A percentile compares a stretch with the other conserved stretches of the same genome.
Conservation (phyloP, 2,329 filamentous ascomycete genomes). For the Trichoderma polysporum region DNA sequence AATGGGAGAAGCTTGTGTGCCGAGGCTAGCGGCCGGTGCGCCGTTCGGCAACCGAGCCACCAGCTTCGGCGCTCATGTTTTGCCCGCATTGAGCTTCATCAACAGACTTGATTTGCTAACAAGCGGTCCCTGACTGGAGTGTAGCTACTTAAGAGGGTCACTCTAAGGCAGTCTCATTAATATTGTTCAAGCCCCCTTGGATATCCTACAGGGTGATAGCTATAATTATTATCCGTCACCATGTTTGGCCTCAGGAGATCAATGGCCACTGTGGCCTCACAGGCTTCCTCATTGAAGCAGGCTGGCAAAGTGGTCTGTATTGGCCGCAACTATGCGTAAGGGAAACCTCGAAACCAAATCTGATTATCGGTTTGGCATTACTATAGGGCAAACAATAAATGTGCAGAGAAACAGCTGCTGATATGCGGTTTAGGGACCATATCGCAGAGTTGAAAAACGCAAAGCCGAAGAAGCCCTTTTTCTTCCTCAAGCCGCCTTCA, state of each 20-base stretch:
- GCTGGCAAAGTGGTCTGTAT: conserved; percentile 85
- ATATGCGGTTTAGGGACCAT: conserved; percentile 65
- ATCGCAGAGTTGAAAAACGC: conserved; percentile 86
- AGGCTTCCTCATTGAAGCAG: conserved; percentile 48
- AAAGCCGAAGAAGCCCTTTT: conserved; percentile 92
- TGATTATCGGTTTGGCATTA: too few species aligned
- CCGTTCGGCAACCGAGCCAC: conserved; percentile 4
- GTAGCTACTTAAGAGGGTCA: neutral
- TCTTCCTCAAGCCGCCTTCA: conserved; percentile 94
- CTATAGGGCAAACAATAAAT: too few species aligned
- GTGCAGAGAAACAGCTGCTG: neutral
- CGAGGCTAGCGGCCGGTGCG: conserved; percentile 7
- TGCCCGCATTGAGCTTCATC: neutral
- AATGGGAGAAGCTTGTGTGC: neutral
- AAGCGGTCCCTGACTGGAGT: too few species aligned
- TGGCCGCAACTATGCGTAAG: conserved; percentile 92
- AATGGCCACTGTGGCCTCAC: conserved; percentile 41
- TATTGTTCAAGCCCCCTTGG: neutral
- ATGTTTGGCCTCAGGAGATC: conserved; percentile 41
- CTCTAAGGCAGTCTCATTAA: neutral
- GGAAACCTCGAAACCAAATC: conserved; percentile 23
- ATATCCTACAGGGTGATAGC: neutral
- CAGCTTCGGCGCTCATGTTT: neutral
- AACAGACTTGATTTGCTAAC: neutral
- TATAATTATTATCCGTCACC: neutral